phyloP scores from a whole-genome alignment of 148 eudicot genomes.

The Persicaria maculosa region DNA sequence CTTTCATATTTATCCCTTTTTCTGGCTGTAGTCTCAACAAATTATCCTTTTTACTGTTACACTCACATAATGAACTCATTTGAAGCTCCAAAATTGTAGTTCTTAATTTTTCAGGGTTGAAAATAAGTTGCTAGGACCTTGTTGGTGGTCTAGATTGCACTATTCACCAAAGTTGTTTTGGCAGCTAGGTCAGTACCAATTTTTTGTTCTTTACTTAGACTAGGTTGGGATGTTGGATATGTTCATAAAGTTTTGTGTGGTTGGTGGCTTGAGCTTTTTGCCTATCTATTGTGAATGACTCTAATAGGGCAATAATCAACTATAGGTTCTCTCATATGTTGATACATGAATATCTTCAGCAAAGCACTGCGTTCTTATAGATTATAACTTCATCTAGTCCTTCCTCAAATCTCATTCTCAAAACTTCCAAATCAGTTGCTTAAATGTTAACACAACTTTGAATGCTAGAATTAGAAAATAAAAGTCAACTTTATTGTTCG shows the following conservation, averaged over 20 bases:
- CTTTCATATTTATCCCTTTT: too few relatives aligned
- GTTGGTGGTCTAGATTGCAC: constrained; percentile 93
- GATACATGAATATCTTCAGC: background rate
- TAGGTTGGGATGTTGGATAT: background rate
- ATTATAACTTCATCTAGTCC: background rate
- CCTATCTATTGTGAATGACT: too few relatives aligned
- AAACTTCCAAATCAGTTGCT: background rate
- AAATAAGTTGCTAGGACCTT: constrained; percentile 85
- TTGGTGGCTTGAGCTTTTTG: background rate
- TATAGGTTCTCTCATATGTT: background rate
- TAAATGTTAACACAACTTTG: background rate
- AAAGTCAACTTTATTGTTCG: background rate
- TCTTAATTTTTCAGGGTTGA: constrained; percentile 58
- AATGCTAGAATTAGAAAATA: background rate
- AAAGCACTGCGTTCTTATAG: background rate
- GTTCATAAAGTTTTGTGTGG: background rate
- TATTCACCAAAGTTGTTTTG: constrained; percentile 89
- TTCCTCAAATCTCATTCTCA: background rate
- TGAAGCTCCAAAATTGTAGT: background rate
- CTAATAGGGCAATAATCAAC: too few relatives aligned
- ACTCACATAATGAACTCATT: background rate
- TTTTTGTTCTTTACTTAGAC: background rate
- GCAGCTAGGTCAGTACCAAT: constrained; percentile 66
- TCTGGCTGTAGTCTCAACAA: too few relatives aligned
- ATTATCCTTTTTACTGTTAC: too few relatives aligned